These are phyloP conservation scores for Leccinum olivaceopallidum DNA, from an alignment of 768 basidiomycete species.

Conservation along the genomic window DNA sequence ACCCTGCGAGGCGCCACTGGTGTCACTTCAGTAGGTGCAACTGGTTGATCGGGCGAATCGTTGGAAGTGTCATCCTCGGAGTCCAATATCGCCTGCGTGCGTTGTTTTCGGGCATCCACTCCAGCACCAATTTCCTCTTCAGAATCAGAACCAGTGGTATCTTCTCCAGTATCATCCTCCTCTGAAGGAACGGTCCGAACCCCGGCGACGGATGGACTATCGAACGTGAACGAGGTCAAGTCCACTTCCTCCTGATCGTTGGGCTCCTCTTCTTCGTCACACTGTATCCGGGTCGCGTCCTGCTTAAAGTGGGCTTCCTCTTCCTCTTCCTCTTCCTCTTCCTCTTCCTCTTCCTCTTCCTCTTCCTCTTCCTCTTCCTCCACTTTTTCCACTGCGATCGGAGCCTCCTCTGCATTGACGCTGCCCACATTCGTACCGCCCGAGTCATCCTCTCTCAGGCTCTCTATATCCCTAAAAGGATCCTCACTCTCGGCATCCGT, in stretches of 20 bases:
- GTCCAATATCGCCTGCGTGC: conserved; percentile 16
- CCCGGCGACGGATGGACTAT: conserved; percentile 54
- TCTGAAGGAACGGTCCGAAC: conserved; percentile 49
- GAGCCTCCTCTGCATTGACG: not conserved
- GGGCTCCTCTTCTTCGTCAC: conserved; percentile 37
- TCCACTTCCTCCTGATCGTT: conserved; percentile 70
- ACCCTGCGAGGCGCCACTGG: conserved; percentile 20
- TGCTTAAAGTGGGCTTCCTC: conserved; percentile 17
- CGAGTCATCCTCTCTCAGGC: conserved; percentile 65
- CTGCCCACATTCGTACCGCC: conserved; percentile 23
- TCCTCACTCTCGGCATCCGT: conserved; percentile 69
- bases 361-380: conserved; percentile 35
- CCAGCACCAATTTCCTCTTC: conserved; percentile 25
- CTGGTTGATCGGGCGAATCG: conserved; percentile 9
- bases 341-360: conserved; percentile 30
- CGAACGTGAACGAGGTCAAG: conserved; percentile 72
- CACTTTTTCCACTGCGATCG: conserved; percentile 14
- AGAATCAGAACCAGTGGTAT: conserved; percentile 44
- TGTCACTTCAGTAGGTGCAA: conserved; percentile 15
- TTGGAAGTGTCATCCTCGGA: conserved; percentile 42
- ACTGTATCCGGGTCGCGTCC: not conserved
- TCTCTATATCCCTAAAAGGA: conserved; percentile 91
- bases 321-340: conserved; percentile 32
- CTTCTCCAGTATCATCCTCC: conserved; percentile 33
- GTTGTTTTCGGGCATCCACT: conserved; percentile 6